phyloP scores from a whole-genome alignment of 352 stramenopile genomes.

The Phytophthora syringae region DNA sequence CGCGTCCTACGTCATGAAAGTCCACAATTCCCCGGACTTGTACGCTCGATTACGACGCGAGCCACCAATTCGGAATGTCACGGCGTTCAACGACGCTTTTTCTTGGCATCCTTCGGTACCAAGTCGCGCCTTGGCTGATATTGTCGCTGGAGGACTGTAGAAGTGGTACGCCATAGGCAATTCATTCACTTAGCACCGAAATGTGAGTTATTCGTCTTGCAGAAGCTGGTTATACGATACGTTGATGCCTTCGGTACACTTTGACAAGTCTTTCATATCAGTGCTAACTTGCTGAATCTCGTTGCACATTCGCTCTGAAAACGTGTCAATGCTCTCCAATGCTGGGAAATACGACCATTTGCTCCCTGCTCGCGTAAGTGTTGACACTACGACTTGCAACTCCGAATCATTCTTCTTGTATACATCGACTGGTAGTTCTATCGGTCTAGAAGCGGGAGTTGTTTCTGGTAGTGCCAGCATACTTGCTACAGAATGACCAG shows the following conservation, averaged over 20 bases:
- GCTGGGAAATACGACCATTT: neutral
- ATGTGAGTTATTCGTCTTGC: neutral
- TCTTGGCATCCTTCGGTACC: slow-evolving; percentile 52
- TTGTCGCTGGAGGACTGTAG: slow-evolving; percentile 7
- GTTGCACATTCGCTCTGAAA: neutral
- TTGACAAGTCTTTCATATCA: neutral
- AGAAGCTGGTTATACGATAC: neutral
- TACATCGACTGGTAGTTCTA: neutral
- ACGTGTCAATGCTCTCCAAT: neutral
- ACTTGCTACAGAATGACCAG: neutral
- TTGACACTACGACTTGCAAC: neutral
- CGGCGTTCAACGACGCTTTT: slow-evolving; percentile 42
- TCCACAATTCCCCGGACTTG: slow-evolving; percentile 39
- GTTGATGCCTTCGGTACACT: neutral
- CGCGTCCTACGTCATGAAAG: slow-evolving; percentile 36
- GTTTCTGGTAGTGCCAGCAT: neutral
- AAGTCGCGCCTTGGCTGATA: slow-evolving; percentile 7
- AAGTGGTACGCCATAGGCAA: too few relatives aligned
- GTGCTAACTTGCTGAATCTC: neutral
- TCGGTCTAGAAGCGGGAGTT: neutral
- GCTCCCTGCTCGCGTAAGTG: neutral
- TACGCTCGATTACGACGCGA: slow-evolving; percentile 39
- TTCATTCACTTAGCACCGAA: too few relatives aligned
- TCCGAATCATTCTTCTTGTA: neutral
- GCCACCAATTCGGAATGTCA: slow-evolving; percentile 39